Evolutionary conservation across 805 yeast species (phyloP).

Genomic region (Priceomyces medius): DNA sequence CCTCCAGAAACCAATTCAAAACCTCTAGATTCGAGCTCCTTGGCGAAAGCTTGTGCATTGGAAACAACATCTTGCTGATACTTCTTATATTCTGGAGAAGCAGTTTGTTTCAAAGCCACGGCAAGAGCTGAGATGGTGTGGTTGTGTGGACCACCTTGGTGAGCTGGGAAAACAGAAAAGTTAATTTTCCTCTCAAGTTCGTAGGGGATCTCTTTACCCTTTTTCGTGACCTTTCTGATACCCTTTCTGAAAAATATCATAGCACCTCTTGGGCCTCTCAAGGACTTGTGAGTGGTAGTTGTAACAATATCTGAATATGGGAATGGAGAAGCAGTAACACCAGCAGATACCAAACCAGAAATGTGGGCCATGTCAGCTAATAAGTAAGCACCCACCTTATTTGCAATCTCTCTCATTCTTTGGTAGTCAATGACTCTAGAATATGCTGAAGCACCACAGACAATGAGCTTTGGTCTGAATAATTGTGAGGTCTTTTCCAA

Average conservation of each 20-base stretch:
- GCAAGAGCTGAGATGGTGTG: slow-evolving; percentile 98
- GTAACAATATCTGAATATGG: slow-evolving; percentile 97
- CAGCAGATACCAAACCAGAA: slow-evolving; percentile 93
- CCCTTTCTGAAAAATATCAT: slow-evolving; percentile 99
- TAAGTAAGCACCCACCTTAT: slow-evolving; percentile 94
- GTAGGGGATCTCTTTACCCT: slow-evolving; percentile 87
- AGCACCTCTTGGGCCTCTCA: slow-evolving; percentile 99
- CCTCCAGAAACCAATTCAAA: slow-evolving; percentile 89
- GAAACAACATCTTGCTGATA: slow-evolving; percentile 86
- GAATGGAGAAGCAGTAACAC: slow-evolving; percentile 94
- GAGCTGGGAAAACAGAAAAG: slow-evolving; percentile 99
- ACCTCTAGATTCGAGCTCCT: slow-evolving; percentile 66
- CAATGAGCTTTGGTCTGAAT: slow-evolving; percentile 93
- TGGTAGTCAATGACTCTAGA: slow-evolving; percentile 94
- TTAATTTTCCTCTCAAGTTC: slow-evolving; percentile 94
- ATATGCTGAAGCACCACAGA: slow-evolving; percentile 98
- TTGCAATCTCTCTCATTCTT: slow-evolving; percentile 95
- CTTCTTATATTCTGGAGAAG: slow-evolving; percentile 82
- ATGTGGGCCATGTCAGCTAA: slow-evolving; percentile 98
- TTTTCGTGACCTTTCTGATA: slow-evolving; percentile 81
- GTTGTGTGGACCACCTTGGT: slow-evolving; percentile 99
- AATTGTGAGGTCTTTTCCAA: slow-evolving; percentile 86
- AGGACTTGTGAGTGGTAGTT: slow-evolving; percentile 97
- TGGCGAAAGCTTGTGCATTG: slow-evolving; percentile 84
- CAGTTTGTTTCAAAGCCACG: slow-evolving; percentile 93